Evolutionary conservation across 805 yeast species (phyloP).

Genomic region (Kluyveromyces siamensis): DNA sequence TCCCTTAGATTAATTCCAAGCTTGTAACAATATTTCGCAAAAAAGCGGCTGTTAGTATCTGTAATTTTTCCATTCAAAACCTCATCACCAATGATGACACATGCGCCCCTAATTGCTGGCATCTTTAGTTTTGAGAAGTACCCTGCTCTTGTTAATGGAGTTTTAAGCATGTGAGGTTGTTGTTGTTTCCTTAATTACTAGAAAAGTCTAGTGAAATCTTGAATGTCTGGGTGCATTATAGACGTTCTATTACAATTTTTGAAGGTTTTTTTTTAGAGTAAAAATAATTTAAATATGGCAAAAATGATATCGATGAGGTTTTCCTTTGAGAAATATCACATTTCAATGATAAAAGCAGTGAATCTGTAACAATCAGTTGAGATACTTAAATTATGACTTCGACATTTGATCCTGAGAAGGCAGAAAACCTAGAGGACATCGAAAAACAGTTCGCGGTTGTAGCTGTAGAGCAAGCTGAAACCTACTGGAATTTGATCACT

Average conservation of each 20-base stretch:
- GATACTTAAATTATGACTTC: slow-evolving; percentile 4
- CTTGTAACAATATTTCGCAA: slow-evolving; percentile 62
- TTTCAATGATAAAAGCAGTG: too few relatives aligned
- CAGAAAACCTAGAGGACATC: slow-evolving; percentile 91
- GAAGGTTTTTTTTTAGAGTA: not conserved
- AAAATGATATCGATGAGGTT: not conserved
- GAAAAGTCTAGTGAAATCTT: not conserved
- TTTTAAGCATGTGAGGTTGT: not conserved
- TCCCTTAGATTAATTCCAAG: slow-evolving; percentile 58
- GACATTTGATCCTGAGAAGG: slow-evolving; percentile 73
- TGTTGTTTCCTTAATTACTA: not conserved
- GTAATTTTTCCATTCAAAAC: slow-evolving; percentile 75
- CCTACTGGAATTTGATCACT: slow-evolving; percentile 78
- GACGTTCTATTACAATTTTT: not conserved
- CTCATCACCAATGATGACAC: slow-evolving; percentile 69
- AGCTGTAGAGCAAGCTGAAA: slow-evolving; percentile 92
- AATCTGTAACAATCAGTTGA: not conserved
- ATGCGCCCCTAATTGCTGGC: slow-evolving; percentile 26
- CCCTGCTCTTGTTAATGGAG: not conserved
- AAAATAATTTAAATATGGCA: too few relatives aligned
- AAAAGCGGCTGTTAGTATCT: slow-evolving; percentile 68
- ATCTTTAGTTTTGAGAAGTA: slow-evolving; percentile 4
- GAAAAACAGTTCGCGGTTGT: slow-evolving; percentile 97
- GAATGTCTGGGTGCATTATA: not conserved
- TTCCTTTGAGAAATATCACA: too few relatives aligned